Base-by-base conservation (phyloP, 2,329 filamentous ascomycete species). In the Reticulascus tulasneorum region DNA sequence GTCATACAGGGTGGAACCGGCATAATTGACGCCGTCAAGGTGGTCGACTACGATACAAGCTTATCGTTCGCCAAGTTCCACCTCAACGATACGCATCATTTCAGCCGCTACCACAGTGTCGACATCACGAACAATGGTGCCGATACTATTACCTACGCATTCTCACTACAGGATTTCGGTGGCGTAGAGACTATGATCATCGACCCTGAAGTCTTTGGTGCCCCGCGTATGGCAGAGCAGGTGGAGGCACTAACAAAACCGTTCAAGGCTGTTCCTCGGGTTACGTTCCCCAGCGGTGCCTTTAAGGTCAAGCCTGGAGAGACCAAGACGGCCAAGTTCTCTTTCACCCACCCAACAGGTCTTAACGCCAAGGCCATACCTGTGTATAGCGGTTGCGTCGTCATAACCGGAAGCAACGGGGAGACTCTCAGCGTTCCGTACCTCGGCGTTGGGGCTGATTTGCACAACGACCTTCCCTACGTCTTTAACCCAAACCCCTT, bases 71-170 rank as follows among this genome's bases (percentile, higher is more conserved):
- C 57, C 18, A 62, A 58, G 38, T 54, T 68, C 21, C 52, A 54
- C 13, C 59, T 69, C 41, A 69, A 69, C 38, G 66, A 70, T 40
- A 68, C 64, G 7, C 52, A 54, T 23, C 45, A 63, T 39, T 60
- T 68, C 42, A 48, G 50, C 16, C 43, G 36, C 33, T 42, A 45
- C 20, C 41, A 46, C 38, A 27, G 39, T 3, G 28, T 51, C 20
- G 37, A 36, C 32, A 52, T 68, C 40, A 58, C 51, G 31, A 67
- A 67, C 47, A 51, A 50, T 19, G 62, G 53, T 25, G 46, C 47
- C 17, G 44, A 52, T 19, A 45, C 50, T 9, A 47, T 59, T 27
- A 55, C 50, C 20, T 66, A 64, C 51, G 52, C 44, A 10, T 42
- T 52, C 27, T 23, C 40, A 2, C 29, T 34, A 13, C 48, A 60